These are phyloP conservation scores for Lactarius sp. DNA, from an alignment of 768 basidiomycete species.

Conservation along the genomic window DNA sequence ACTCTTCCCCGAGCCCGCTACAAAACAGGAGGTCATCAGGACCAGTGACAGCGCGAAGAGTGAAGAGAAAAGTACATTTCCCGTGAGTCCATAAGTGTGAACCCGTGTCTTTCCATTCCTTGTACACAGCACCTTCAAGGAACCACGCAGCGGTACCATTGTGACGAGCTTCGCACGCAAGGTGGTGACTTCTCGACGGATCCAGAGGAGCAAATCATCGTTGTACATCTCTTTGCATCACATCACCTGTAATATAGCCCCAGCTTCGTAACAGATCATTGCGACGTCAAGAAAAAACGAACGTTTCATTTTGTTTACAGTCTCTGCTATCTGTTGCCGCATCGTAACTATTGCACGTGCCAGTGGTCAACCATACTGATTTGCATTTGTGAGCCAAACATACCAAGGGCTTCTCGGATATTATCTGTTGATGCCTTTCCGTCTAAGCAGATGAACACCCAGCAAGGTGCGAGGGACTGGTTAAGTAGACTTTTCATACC, in stretches of 20 bases:
- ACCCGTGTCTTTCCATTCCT: not conserved
- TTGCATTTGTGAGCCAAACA: not conserved
- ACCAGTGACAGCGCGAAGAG: not conserved
- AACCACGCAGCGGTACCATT: conserved; percentile 1
- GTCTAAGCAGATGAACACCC: not conserved
- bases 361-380: not conserved
- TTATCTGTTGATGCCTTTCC: not conserved
- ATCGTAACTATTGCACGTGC: not conserved
- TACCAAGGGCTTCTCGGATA: not conserved
- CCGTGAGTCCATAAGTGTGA: conserved; percentile 2
- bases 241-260: not conserved
- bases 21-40: not conserved
- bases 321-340: not conserved
- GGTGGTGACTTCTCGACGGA: not conserved
- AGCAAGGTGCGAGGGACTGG: not conserved
- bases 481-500: not conserved
- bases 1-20: conserved; percentile 14
- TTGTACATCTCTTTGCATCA: not conserved
- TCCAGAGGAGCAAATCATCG: not conserved
- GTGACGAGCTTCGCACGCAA: not conserved
- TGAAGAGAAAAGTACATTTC: not conserved
- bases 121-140: not conserved
- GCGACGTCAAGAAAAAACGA: not conserved
- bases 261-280: too few relatives aligned
- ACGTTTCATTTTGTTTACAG: conserved; percentile 1